Evolutionary conservation across 139 green algal genomes (phyloP), one percentile per base, ranked within the genome.

Genomic region (Picochlorum sp.): DNA sequence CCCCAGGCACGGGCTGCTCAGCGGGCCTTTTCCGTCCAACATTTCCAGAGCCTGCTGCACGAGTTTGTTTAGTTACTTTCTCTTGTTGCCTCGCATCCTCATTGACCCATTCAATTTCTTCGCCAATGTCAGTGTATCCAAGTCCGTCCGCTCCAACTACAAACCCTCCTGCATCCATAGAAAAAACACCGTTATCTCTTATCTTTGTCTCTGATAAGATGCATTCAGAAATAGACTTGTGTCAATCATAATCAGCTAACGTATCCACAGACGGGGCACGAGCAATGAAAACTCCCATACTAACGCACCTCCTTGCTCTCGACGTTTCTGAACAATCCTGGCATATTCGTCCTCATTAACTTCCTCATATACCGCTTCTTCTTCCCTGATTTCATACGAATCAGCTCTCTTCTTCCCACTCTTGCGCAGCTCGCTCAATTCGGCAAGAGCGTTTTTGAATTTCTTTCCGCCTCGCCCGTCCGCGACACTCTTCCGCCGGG

Each of bases 291-390:
- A 50, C 13, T 61, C 5, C 6, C n/a, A n/a, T n/a, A n/a, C 16
- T 22, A 36, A 59, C 59, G 5, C 51, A 89, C 84, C 85, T 65
- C 64, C 80, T 57, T 90, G 76, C 16, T 85, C 73, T 3, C 88
- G 71, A n/a, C 88, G 63, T 62, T 95, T 90, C 18, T 77, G 67
- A 25, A 92, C 87, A 4, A 97, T 57, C 44, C 86, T 53, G 0
- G 70, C 77, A 60, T 98, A 98, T 45, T 94, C 68, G 6, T 89
- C 70, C 7, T 98, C 90, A 31, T 88, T 68, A 16, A 98, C 73
- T 2, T 85, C 78, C 51, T 97, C 89, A 72, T 95, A 97, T 0
- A 97, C 73, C 8, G 68, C 68, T 7, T 83, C 74, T 59, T 97
- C 89, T 44, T 90, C 69, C 35, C 85, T 81, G 0, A 91, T 18